Evolutionary conservation across 2,329 filamentous ascomycete genomes (phyloP).

Genomic region (Colletotrichum tabaci): DNA sequence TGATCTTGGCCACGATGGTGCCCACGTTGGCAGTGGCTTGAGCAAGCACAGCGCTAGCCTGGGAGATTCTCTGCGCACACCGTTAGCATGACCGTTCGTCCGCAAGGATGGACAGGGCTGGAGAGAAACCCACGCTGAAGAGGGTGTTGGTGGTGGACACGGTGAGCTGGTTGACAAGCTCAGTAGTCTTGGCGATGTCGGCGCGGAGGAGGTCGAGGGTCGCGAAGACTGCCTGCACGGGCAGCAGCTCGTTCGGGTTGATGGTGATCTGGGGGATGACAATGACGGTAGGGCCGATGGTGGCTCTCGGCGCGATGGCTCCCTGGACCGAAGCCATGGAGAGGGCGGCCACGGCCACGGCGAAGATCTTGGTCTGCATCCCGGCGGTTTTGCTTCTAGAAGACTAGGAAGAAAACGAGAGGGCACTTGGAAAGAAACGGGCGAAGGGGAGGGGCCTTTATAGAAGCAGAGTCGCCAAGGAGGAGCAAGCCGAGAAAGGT

Average conservation of each 20-base stretch:
- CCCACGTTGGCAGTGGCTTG: neutral
- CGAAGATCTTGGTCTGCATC: constrained; percentile 42
- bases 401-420: no score
- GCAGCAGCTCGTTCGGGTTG: neutral
- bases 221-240: neutral
- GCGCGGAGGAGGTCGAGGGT: neutral
- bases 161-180: neutral
- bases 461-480: neutral
- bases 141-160: neutral
- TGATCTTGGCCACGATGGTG: neutral
- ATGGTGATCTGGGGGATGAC: neutral
- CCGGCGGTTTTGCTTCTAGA: constrained; percentile 3
- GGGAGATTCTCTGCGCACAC: neutral
- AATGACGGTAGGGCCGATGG: constrained; percentile 12
- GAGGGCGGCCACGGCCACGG: constrained; percentile 38
- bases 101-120: neutral
- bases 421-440: no score
- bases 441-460: neutral
- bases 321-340: constrained; percentile 30
- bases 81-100: neutral
- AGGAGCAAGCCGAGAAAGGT: neutral
- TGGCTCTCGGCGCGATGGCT: constrained; percentile 7
- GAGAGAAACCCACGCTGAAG: neutral
- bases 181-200: neutral
- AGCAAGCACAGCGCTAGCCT: neutral